Evolutionary conservation across 2,329 filamentous ascomycete species (phyloP).

Genomic region (Pleochaeta shiraiana): DNA sequence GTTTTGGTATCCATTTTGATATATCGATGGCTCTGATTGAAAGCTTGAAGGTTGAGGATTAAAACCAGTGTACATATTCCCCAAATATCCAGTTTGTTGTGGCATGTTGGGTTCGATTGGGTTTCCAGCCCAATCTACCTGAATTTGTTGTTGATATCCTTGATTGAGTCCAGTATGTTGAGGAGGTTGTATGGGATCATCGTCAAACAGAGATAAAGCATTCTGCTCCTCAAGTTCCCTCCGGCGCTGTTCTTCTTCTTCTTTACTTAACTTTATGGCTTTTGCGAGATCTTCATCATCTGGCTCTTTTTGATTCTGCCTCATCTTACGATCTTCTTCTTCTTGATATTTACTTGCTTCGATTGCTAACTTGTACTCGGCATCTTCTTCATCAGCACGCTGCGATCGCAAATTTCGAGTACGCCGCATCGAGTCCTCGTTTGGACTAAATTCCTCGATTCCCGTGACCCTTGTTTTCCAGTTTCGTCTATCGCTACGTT

Average conservation of each 20-base stretch:
- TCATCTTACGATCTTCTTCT: conserved; percentile 65
- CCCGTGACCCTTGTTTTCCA: conserved; percentile 97
- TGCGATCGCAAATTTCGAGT: conserved; percentile 27
- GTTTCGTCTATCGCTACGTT: conserved; percentile 74
- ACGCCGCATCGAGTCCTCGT: conserved; percentile 18
- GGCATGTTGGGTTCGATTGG: conserved; percentile 61
- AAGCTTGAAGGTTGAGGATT: conserved; percentile 20
- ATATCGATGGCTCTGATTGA: conserved; percentile 34
- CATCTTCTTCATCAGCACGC: conserved; percentile 57
- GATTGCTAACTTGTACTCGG: conserved; percentile 74
- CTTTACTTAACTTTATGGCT: conserved; percentile 83
- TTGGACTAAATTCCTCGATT: conserved; percentile 54
- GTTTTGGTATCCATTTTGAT: conserved; percentile 45
- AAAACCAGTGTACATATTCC: conserved; percentile 28
- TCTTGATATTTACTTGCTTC: conserved; percentile 93
- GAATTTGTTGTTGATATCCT: conserved; percentile 90
- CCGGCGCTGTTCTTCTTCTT: conserved; percentile 78
- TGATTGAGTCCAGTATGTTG: conserved; percentile 85
- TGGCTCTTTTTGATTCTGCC: conserved; percentile 34
- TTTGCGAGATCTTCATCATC: conserved; percentile 84
- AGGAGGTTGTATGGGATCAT: conserved; percentile 32
- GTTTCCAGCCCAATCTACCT: conserved; percentile 95
- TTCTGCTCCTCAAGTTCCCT: conserved; percentile 76
- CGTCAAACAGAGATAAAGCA: conserved; percentile 72
- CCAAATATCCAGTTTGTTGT: conserved; percentile 56